phyloP scores from a whole-genome alignment of 345 rosid species.

The Brassica cretica region DNA sequence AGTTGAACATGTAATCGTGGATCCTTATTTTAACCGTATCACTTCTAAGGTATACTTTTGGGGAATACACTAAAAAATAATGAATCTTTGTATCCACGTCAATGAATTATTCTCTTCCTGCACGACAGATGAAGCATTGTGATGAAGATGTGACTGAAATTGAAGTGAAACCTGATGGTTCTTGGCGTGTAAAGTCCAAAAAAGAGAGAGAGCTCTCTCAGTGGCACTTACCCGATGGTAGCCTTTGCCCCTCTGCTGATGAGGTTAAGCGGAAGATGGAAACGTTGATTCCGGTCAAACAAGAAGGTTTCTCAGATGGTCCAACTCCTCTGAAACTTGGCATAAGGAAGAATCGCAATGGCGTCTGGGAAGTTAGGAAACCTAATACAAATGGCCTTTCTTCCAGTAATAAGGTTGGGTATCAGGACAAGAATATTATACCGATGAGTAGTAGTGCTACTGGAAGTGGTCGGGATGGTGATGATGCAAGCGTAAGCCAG shows the following conservation, averaged over 20 bases:
- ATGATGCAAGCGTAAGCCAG: conserved; percentile 93
- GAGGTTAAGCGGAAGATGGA: conserved; percentile 56
- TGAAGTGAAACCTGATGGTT: conserved; percentile 93
- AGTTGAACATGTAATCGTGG: conserved; percentile 75
- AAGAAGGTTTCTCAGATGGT: conserved; percentile 76
- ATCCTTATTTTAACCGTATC: conserved; percentile 89
- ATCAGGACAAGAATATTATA: conserved; percentile 54
- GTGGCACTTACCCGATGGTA: conserved; percentile 86
- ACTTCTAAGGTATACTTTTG: conserved; percentile 63
- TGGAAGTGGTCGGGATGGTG: conserved; percentile 90
- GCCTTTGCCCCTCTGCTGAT: conserved; percentile 47
- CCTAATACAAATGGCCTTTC: conserved; percentile 62
- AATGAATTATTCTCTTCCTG: conserved; percentile 24
- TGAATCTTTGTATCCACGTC: conserved; percentile 1
- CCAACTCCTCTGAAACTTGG: conserved; percentile 81
- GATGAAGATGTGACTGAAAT: conserved; percentile 84
- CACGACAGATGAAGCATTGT: conserved; percentile 71
- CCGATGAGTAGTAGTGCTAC: conserved; percentile 96
- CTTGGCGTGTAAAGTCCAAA: conserved; percentile 91
- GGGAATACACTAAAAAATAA: neutral
- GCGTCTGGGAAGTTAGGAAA: conserved; percentile 91
- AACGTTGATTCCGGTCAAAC: conserved; percentile 55
- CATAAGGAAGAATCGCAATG: conserved; percentile 77
- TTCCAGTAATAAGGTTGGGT: conserved; percentile 58
- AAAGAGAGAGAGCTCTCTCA: conserved; percentile 70